phyloP scores from a whole-genome alignment of 305 asterid genomes.

The Fraxinus floribunda region DNA sequence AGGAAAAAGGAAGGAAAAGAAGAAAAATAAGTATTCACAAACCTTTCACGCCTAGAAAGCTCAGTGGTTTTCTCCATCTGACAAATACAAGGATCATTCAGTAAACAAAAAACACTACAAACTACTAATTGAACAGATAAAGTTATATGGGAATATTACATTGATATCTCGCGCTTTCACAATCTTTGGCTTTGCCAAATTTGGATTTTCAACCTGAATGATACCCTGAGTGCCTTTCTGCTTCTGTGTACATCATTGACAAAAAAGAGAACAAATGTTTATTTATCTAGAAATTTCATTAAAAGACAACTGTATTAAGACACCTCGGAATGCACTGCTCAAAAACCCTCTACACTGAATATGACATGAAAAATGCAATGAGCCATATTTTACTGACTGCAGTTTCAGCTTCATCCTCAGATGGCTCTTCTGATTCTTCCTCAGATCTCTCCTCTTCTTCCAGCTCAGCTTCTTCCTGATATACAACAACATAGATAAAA shows the following conservation, averaged over 20 bases:
- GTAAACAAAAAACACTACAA: not conserved
- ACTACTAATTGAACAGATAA: not conserved
- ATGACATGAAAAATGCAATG: not conserved
- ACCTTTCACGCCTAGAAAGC: conserved; percentile 99
- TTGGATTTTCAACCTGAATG: conserved; percentile 87
- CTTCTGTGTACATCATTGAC: conserved; percentile 47
- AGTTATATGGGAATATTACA: conserved; percentile 41
- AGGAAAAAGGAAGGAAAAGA: not conserved
- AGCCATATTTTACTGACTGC: conserved; percentile 39
- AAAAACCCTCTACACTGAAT: not conserved
- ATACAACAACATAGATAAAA: not conserved
- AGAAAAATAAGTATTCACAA: conserved; percentile 25
- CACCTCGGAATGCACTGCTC: not conserved
- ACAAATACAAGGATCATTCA: conserved; percentile 23
- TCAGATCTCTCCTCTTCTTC: conserved; percentile 65
- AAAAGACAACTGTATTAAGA: not conserved
- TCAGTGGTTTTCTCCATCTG: conserved; percentile 92
- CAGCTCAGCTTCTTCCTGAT: conserved; percentile 59
- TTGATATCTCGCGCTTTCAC: conserved; percentile 89
- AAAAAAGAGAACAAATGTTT: not conserved
- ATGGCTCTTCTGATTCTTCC: conserved; percentile 64
- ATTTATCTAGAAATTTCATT: not conserved
- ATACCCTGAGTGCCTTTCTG: conserved; percentile 77
- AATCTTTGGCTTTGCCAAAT: conserved; percentile 72
- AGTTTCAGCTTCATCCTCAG: conserved; percentile 54